Percentiles rank a stretch among this genome's conserved stretches.
These are phyloP conservation scores for Melanopsichium pennsylvanicum DNA, from an alignment of 1,284 basidiomycete species.

Conservation along the genomic window DNA sequence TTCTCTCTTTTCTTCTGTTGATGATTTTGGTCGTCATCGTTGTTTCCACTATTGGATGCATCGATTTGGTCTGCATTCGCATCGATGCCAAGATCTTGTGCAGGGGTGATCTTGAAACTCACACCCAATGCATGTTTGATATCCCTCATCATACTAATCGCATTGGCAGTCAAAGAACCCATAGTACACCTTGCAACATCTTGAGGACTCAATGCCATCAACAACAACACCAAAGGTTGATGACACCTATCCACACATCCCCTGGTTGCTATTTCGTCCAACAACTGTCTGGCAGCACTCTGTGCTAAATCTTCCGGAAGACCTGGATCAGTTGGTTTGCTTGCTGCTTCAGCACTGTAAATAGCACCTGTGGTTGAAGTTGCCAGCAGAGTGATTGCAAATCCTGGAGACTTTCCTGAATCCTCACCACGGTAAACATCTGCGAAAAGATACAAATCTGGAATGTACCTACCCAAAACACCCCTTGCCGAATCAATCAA, in stretches of 20 bases:
- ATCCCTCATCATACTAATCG: slow-evolving; percentile 89
- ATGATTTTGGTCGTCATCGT: too few species aligned
- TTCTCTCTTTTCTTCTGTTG: slow-evolving; percentile 19
- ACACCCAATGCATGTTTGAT: slow-evolving; percentile 80
- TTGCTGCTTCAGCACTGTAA: slow-evolving; percentile 85
- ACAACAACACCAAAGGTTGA: slow-evolving; percentile 83
- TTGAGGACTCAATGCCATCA: slow-evolving; percentile 95
- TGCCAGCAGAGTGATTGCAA: slow-evolving; percentile 86
- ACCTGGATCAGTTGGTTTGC: slow-evolving; percentile 69
- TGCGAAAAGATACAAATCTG: slow-evolving; percentile 97
- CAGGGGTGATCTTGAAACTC: slow-evolving; percentile 69
- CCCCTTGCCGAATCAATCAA: slow-evolving; percentile 94
- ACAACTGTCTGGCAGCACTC: slow-evolving; percentile 77
- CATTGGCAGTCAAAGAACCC: slow-evolving; percentile 76
- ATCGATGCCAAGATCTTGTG: neutral
- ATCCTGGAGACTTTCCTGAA: slow-evolving; percentile 95
- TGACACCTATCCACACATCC: slow-evolving; percentile 92
- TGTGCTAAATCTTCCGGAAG: slow-evolving; percentile 90
- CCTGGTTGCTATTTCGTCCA: slow-evolving; percentile 80
- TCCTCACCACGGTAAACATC: slow-evolving; percentile 98
- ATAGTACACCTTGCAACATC: slow-evolving; percentile 90
- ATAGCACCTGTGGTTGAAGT: slow-evolving; percentile 91
- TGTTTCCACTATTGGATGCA: too few species aligned
- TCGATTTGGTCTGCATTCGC: too few species aligned
- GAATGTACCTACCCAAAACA: slow-evolving; percentile 92